Evolutionary conservation across 2,329 filamentous ascomycete species (phyloP), one percentile per base, ranked within the genome.

Genomic region (Alternaria sp.): DNA sequence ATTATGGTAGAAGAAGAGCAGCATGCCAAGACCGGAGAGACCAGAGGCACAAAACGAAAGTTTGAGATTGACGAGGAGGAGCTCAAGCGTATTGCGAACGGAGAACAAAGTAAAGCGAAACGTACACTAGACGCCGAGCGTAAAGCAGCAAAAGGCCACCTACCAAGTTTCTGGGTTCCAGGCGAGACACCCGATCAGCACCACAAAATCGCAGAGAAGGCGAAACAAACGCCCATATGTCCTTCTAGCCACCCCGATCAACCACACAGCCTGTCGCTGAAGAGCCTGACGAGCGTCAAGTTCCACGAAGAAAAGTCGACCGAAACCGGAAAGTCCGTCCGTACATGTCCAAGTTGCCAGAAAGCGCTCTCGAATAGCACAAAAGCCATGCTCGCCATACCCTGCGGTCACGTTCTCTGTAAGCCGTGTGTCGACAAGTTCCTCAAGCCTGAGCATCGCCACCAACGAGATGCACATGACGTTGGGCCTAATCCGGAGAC

Each of bases 141-240:
- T 72, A 75, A 74, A 53, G 78, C 87, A 72, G 82, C 85, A 8
- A 91, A 90, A 77, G 85, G 86, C 1, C 84, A 85, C 14, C 80
- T 97, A 0, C 91, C 92, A 0, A 96, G 92, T 0, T 98, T 98
- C 79, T 98, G 94, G 95, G 90, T 94, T 1, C 94, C 93, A 0
- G 91, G 90, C 0, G 85, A 94, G 56, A 96, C 91, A 0, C 92
- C 92, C 0, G 83, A 83, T 0, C 57, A 71, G 14, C 73, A 78
- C 54, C 85, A 83, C 36, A 85, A 85, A 45, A 80, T 69, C 44
- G 58, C 64, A 2, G 65, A 71, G 63, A 56, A 75, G 52, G 74
- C 80, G 50, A 96, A 95, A 72, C 79, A 85, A 26, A 82, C 83
- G 5, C 92, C 93, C 0, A 81, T 90, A 2, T 98, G 93, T 69